Evolutionary conservation across 164 flowering plant genomes (phyloP), one percentile per base, ranked within the genome.

Genomic region (Sedum album): DNA sequence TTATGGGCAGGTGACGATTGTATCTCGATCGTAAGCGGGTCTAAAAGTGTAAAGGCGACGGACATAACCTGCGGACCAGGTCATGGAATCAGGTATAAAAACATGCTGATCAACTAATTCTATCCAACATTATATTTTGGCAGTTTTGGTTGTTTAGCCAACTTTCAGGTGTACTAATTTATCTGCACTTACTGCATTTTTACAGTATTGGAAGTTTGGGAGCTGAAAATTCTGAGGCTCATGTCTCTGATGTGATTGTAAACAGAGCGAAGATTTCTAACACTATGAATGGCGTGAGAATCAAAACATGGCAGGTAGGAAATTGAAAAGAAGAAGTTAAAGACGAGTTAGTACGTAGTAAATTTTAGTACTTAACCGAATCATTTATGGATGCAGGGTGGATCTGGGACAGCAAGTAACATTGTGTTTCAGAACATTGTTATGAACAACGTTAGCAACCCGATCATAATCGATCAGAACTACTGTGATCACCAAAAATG

Each of bases 31-130:
- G 70, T 53, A 30, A 68, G 64, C 64, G 93, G 85, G 36, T 76
- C 87, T 23, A 48, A 69, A 66, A 79, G 69, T 41, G 77, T 82
- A 14, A 74, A 53, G 63, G 84, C 80, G 31, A 73, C 49, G 17
- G 79, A 76, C 33, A 83, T 85, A 41, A 77, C 75, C 1, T 87
- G 90, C 70, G 93, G 93, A 66, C 93, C 93, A 31, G 93, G 93
- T 35, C 66, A 64, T 26, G 66, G 66, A 18, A 64, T 64, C 39
- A 64, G 66, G 66, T 64, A 31, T 6, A 5, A 53, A 6, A 8
- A 25, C 26, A 26, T 9, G 15, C 31, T 25, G 61, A 55, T 55
- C 61, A 55, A 55, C 61, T 23, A 53, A 53, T 13, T n/a, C n/a
- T n/a, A n/a, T n/a, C n/a, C 60, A 53, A 53, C 60, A 53, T 53